A percentile compares a stretch with the other conserved stretches of the same genome.
These are phyloP conservation scores for Penicillium parvum DNA, from an alignment of 495 filamentous ascomycete species.

Conservation along the genomic window DNA sequence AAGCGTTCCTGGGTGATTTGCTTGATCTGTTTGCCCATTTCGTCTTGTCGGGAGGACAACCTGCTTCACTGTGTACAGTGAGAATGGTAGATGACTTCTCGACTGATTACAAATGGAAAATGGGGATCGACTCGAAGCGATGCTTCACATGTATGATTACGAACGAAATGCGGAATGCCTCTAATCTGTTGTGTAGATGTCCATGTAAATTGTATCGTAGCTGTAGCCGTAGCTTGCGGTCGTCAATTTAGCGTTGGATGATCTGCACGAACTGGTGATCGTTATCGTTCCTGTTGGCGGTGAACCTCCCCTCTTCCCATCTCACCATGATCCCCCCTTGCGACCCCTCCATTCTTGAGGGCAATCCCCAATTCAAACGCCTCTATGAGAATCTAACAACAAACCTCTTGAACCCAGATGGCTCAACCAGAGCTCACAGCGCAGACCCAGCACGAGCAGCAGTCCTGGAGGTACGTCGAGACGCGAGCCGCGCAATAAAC, in stretches of 20 bases:
- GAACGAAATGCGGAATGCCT: slow-evolving; percentile 41
- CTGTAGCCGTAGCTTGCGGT: no score
- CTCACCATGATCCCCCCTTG: slow-evolving; percentile 61
- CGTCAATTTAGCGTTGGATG: no score
- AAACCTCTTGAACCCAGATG: slow-evolving; percentile 56
- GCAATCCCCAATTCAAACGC: slow-evolving; percentile 60
- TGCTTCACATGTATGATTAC: slow-evolving; percentile 43
- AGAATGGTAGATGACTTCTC: slow-evolving; percentile 5
- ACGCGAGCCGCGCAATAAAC: neutral
- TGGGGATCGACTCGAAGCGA: slow-evolving; percentile 18
- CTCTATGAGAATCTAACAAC: slow-evolving; percentile 58
- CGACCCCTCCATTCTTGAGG: slow-evolving; percentile 55
- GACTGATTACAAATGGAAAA: slow-evolving; percentile 8
- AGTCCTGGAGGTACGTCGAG: slow-evolving; percentile 45
- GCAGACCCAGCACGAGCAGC: slow-evolving; percentile 50
- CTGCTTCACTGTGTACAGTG: neutral
- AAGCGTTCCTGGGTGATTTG: slow-evolving; percentile 6
- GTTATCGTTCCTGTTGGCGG: slow-evolving; percentile 15
- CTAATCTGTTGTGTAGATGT: slow-evolving; percentile 17
- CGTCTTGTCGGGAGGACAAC: slow-evolving; percentile 7
- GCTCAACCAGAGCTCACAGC: slow-evolving; percentile 53
- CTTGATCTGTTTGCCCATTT: slow-evolving; percentile 8
- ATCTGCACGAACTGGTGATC: no score
- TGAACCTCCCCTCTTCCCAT: slow-evolving; percentile 16
- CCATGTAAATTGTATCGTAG: neutral